Evolutionary conservation across 257 asterid species (phyloP).

Genomic region (Cynanchum wilfordii): DNA sequence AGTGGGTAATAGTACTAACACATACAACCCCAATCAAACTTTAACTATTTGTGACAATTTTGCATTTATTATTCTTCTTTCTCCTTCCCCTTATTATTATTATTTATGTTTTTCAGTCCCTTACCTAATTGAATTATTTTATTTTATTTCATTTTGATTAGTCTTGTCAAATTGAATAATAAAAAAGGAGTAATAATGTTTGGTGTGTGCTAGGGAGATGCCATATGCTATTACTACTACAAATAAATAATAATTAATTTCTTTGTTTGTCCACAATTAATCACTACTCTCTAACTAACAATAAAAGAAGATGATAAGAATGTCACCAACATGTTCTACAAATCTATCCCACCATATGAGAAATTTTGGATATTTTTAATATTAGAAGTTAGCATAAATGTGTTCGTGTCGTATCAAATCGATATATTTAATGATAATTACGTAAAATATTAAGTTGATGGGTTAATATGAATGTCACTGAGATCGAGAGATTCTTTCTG

Average conservation of each 20-base stretch:
- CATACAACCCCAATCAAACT: constrained; percentile 16
- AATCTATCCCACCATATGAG: no score
- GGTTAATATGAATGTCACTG: no score
- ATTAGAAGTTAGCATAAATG: no score
- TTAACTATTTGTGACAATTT: constrained; percentile 12
- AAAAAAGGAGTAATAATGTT: neutral
- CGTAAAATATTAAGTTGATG: no score
- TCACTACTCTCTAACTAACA: constrained; percentile 17
- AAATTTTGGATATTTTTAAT: no score
- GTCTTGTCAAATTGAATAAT: constrained; percentile 13
- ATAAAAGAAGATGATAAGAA: constrained; percentile 1
- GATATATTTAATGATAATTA: no score
- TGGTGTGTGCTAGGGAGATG: neutral
- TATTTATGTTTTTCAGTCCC: neutral
- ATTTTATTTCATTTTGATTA: neutral
- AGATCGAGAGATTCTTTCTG: no score
- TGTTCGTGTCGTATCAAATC: no score
- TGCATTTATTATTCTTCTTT: neutral
- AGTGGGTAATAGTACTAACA: constrained; percentile 25
- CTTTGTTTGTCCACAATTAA: constrained; percentile 6
- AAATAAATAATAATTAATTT: no score
- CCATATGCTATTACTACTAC: neutral
- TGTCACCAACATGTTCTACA: constrained; percentile 12
- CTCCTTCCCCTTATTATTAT: neutral
- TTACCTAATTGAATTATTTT: constrained; percentile 5